Evolutionary conservation across 1,284 basidiomycete genomes (phyloP), one percentile per base, ranked within the genome.

Genomic region (Heterobasidion annosum): DNA sequence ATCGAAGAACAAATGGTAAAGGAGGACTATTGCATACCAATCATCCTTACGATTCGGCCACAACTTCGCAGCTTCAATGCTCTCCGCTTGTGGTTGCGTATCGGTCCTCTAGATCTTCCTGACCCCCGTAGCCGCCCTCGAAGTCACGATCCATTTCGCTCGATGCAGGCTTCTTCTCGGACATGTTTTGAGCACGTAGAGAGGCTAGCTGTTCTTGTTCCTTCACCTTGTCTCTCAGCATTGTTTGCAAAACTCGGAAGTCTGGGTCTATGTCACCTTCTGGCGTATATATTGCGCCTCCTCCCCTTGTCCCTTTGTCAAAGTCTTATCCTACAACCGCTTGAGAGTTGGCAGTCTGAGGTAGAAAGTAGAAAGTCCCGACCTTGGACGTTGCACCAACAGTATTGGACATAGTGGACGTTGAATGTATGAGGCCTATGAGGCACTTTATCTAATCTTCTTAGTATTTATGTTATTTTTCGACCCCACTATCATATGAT

Each of bases 71-170:
- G 12, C 7, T 2, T 37, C 32, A 76, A 58, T 78, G 74, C 59
- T 76, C 75, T 15, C 76, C 74, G 50, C 64, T 65, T 2, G 76
- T 76, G 1, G 74, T 78, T 3, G 74, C 74, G 54, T 77, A 75
- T 35, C 74, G 69, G 63, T 77, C 76, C 60, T 78, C 73, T 12
- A 77, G 65, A 40, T 76, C 74, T 60, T 76, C 75, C 60, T 74
- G 74, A 1, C 75, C 76, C 25, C 75, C 75, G 56, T 69, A 76
- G 15, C 76, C 76, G 44, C 71, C 74, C 64, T 78, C 77, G 49
- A 74, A 72, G 56, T 73, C 67, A 25, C 52, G 59, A 53, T 70
- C 64, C 48, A 54, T 48, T 9, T 54, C 55, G 25, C 35, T 32
- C 43, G 35, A 40, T 18, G 49, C 52, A 13, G 51, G 33, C 34